Evolutionary conservation across 169 alveolate genomes (phyloP).

Genomic region (Plasmodium berghei): DNA sequence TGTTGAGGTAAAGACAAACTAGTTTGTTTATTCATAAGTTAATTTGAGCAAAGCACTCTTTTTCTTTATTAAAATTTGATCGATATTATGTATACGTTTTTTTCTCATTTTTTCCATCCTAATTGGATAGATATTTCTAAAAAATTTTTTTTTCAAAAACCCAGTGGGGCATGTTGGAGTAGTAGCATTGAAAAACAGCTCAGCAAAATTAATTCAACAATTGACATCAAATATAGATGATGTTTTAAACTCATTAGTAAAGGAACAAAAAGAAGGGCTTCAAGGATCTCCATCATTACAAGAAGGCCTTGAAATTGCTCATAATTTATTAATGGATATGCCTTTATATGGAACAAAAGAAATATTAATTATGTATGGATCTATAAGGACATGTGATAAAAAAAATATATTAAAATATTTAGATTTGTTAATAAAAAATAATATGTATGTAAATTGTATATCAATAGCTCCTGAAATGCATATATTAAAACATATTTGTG

Average conservation of each 20-base stretch:
- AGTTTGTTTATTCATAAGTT: too few species aligned
- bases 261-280: constrained; percentile 78
- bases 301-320: constrained; percentile 84
- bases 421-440: constrained; percentile 54
- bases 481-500: constrained; percentile 68
- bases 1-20: constrained; percentile 74
- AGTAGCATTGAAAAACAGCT: constrained; percentile 81
- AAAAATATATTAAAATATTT: constrained; percentile 39
- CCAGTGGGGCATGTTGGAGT: constrained; percentile 85
- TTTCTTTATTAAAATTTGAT: too few species aligned
- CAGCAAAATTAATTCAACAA: constrained; percentile 78
- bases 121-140: constrained; percentile 72
- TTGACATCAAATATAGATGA: constrained; percentile 84
- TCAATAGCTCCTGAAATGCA: constrained; percentile 77
- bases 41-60: too few species aligned
- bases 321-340: constrained; percentile 77
- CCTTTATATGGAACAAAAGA: constrained; percentile 86
- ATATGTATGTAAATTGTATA: constrained; percentile 67
- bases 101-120: too few species aligned
- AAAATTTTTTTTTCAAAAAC: constrained; percentile 80
- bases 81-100: too few species aligned
- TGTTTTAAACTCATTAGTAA: constrained; percentile 66
- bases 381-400: constrained; percentile 84
- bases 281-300: constrained; percentile 85
- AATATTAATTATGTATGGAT: constrained; percentile 81